A percentile compares a stretch with the other conserved stretches of the same genome.
Evolutionary conservation across 495 filamentous ascomycete genomes (phyloP).

Genomic region (Annulohypoxylon nitens): DNA sequence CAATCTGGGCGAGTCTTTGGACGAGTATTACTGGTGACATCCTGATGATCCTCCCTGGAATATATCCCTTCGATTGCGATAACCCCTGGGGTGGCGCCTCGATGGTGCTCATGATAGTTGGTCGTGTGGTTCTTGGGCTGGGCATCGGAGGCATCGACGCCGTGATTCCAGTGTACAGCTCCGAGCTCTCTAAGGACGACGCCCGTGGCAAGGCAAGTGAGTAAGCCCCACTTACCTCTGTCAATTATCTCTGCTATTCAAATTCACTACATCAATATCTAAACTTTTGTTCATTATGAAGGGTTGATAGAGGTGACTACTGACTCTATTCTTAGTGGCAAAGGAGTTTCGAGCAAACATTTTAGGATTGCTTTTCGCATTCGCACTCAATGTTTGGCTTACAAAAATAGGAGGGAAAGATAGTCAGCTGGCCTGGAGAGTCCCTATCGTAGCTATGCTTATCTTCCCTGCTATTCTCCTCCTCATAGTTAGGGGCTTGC

Average conservation of each 20-base stretch:
- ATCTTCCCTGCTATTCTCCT: slow-evolving; percentile 65
- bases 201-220: slow-evolving; percentile 62
- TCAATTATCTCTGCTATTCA: background rate
- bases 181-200: slow-evolving; percentile 64
- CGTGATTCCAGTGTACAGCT: slow-evolving; percentile 68
- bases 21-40: slow-evolving; percentile 65
- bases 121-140: slow-evolving; percentile 67
- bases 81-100: slow-evolving; percentile 54
- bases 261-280: background rate
- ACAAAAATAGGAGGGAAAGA: slow-evolving; percentile 55
- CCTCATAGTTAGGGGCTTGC: slow-evolving; percentile 61
- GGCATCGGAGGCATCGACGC: slow-evolving; percentile 70
- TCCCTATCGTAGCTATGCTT: slow-evolving; percentile 70
- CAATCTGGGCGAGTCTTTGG: slow-evolving; percentile 64
- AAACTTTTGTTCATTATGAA: background rate
- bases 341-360: slow-evolving; percentile 72
- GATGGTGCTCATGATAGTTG: slow-evolving; percentile 63
- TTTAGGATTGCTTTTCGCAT: slow-evolving; percentile 68
- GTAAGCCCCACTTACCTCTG: background rate
- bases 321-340: slow-evolving; percentile 51
- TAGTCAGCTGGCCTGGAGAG: slow-evolving; percentile 65
- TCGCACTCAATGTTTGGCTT: slow-evolving; percentile 59
- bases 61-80: slow-evolving; percentile 52
- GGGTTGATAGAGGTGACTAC: background rate
- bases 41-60: slow-evolving; percentile 67